A percentile compares a stretch with the other conserved stretches of the same genome.
phyloP scores from a whole-genome alignment of 768 basidiomycete species.

The Phylloporus scabripes region DNA sequence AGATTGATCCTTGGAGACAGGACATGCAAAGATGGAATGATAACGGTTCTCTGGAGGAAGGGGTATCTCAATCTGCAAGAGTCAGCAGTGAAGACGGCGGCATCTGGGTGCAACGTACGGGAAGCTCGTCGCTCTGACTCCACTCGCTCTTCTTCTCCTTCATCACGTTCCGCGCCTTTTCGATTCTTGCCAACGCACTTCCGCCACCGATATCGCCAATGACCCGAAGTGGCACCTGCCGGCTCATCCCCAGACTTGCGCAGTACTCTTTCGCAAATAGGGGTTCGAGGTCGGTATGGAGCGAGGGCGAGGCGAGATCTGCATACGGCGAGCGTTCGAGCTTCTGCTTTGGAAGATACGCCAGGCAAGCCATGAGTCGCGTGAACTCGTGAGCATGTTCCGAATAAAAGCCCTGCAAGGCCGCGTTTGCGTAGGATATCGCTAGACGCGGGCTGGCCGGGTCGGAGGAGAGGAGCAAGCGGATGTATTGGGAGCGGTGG shows the following conservation, averaged over 20 bases:
- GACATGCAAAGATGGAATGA: slow-evolving; percentile 96
- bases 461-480: slow-evolving; percentile 60
- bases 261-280: slow-evolving; percentile 90
- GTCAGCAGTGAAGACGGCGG: slow-evolving; percentile 1
- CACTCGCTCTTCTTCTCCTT: slow-evolving; percentile 91
- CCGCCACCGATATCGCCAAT: slow-evolving; percentile 92
- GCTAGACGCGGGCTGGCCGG: slow-evolving; percentile 55
- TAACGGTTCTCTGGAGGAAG: slow-evolving; percentile 82
- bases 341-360: slow-evolving; percentile 63
- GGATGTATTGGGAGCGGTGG: slow-evolving; percentile 86
- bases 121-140: slow-evolving; percentile 83
- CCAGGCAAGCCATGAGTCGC: slow-evolving; percentile 63
- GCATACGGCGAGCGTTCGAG: slow-evolving; percentile 69
- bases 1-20: slow-evolving; percentile 96
- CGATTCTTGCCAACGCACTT: slow-evolving; percentile 85
- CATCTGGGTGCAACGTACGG: slow-evolving; percentile 42
- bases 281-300: slow-evolving; percentile 75
- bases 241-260: slow-evolving; percentile 79
- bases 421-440: slow-evolving; percentile 66
- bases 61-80: slow-evolving; percentile 83
- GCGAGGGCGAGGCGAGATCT: slow-evolving; percentile 62
- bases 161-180: slow-evolving; percentile 93
- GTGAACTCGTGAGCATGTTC: slow-evolving; percentile 60
- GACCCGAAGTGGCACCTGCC: slow-evolving; percentile 81
- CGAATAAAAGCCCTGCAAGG: slow-evolving; percentile 58